A percentile compares a stretch with the other conserved stretches of the same genome.
These are phyloP conservation scores for Plasmodium gonderi DNA, from an alignment of 169 alveolate species.

Conservation along the genomic window DNA sequence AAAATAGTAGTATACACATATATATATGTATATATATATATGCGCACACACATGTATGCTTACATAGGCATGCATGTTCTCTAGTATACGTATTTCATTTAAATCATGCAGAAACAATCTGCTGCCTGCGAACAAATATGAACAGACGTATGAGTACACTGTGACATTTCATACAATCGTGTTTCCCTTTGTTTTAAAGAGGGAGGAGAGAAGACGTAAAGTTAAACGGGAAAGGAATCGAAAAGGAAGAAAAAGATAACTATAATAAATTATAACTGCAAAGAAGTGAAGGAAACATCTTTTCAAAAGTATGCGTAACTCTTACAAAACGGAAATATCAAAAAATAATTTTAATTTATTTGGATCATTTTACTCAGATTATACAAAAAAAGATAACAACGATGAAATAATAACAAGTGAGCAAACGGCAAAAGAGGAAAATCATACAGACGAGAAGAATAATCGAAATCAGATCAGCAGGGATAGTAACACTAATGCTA, in stretches of 20 bases:
- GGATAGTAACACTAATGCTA: background rate
- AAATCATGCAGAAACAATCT: background rate
- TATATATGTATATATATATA: background rate
- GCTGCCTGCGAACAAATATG: background rate
- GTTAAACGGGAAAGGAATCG: background rate
- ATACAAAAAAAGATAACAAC: conserved; percentile 38
- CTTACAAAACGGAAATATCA: conserved; percentile 39
- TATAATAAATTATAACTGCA: background rate
- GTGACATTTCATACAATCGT: background rate
- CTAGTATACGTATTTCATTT: background rate
- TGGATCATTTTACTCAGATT: conserved; percentile 31
- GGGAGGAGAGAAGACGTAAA: background rate
- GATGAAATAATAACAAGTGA: background rate
- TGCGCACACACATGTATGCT: background rate
- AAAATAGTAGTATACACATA: background rate
- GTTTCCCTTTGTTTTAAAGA: background rate
- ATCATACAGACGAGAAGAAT: background rate
- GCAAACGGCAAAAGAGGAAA: background rate
- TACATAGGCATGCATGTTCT: background rate
- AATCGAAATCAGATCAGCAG: background rate
- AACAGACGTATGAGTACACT: background rate
- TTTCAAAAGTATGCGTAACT: conserved; percentile 37
- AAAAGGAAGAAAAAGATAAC: background rate
- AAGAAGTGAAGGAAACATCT: background rate
- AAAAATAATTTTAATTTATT: conserved; percentile 23